A percentile compares a stretch with the other conserved stretches of the same genome.
These are phyloP conservation scores for Clavulina sp. DNA, from an alignment of 768 basidiomycete genomes.

Conservation along the genomic window DNA sequence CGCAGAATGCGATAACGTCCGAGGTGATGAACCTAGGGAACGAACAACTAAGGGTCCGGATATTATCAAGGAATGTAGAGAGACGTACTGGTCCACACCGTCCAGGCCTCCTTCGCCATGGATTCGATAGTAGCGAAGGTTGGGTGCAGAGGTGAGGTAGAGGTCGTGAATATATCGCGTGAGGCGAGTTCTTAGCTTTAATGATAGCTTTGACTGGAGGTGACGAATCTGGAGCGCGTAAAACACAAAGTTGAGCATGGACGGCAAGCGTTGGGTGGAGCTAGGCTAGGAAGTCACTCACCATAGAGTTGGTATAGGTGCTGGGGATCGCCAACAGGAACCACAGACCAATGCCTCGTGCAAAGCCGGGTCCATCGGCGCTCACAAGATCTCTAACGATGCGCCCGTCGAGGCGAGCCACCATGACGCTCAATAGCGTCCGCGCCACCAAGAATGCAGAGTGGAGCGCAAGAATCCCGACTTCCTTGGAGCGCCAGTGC, in stretches of 20 bases:
- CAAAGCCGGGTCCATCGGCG: conserved; percentile 69
- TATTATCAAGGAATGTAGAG: background rate
- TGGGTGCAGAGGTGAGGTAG: conserved; percentile 60
- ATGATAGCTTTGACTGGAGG: conserved; percentile 69
- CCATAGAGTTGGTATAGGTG: conserved; percentile 93
- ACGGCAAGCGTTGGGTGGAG: background rate
- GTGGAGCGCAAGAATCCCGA: conserved; percentile 55
- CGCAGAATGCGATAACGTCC: conserved; percentile 80
- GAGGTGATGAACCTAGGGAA: conserved; percentile 55
- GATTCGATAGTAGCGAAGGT: conserved; percentile 51
- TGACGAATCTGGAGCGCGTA: conserved; percentile 33
- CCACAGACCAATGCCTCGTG: conserved; percentile 71
- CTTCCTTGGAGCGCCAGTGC: conserved; percentile 46
- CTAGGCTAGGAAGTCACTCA: conserved; percentile 17
- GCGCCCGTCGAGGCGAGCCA: conserved; percentile 74
- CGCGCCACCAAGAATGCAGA: conserved; percentile 72
- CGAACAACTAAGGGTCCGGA: background rate
- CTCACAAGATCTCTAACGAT: conserved; percentile 80
- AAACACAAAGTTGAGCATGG: background rate
- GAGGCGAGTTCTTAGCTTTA: conserved; percentile 67
- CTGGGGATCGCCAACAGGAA: conserved; percentile 81
- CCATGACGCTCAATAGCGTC: conserved; percentile 74
- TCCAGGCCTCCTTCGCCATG: conserved; percentile 24
- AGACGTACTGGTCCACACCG: conserved; percentile 51
- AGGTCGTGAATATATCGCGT: conserved; percentile 86